Evolutionary conservation across 176 grass and related monocot genomes (phyloP).

Genomic region (Aegilops umbellulata): DNA sequence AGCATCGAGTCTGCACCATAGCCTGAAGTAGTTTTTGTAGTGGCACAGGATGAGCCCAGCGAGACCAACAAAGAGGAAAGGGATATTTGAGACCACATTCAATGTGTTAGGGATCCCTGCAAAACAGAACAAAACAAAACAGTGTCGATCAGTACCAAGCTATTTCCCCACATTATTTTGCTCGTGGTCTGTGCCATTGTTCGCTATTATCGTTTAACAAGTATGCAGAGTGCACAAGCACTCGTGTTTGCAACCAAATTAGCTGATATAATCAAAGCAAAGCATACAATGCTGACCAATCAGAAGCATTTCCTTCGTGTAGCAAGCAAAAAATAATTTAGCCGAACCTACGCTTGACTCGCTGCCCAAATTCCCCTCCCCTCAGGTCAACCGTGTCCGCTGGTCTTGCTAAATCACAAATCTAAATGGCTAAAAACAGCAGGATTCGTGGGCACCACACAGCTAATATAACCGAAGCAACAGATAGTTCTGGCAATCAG

Average conservation of each 20-base stretch:
- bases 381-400: no score
- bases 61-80: slow-evolving; percentile 78
- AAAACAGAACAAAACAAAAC: not conserved
- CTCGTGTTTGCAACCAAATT: not conserved
- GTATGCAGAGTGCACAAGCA: not conserved
- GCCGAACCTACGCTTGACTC: no score
- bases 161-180: not conserved
- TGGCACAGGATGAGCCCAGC: slow-evolving; percentile 64
- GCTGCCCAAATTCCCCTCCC: no score
- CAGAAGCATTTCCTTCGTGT: no score
- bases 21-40: slow-evolving; percentile 72
- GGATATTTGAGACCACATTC: slow-evolving; percentile 89
- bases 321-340: no score
- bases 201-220: not conserved
- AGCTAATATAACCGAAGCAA: no score
- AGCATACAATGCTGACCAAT: no score
- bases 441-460: no score
- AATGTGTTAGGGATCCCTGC: slow-evolving; percentile 88
- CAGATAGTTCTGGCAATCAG: not conserved
- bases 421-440: no score
- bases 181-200: not conserved
- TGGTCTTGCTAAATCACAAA: no score
- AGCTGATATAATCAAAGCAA: not conserved
- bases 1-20: slow-evolving; percentile 45
- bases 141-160: not conserved